Base-by-base conservation (phyloP, 257 asterid genomes). In the Cynanchum wilfordii region DNA sequence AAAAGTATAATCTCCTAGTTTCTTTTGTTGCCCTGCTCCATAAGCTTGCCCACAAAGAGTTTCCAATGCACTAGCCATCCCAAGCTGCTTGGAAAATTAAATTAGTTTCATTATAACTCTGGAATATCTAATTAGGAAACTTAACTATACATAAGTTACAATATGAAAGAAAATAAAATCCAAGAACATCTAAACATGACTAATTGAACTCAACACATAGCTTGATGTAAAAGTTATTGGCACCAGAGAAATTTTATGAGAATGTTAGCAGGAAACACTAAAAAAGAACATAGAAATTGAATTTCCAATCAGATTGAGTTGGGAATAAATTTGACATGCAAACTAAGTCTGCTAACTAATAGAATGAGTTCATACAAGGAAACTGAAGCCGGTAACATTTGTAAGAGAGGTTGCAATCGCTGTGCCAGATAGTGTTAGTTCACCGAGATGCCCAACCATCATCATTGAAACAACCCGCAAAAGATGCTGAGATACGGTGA, bases 51-150 rank as follows among this genome's bases (percentile, higher is more conserved):
- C 94, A 33, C 88, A 88, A 27, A 83, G 76, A 56, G 89, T 88
- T 71, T 86, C 91, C 75, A 88, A 74, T 17, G 89, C 91, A 79
- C 91, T 70, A 19, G 89, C 82, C 88, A 88, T 83, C 72, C 95
- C 91, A 40, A 80, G 64, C 91, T 84, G 87, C 68, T 76, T 11
- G 68, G 22, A 17, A 68, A 55, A 30, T 25, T 24, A 33, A 77
- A 24, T 60, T 59, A 63, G 70, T 42, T 22, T 4, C 16, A 63
- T 52, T n/a, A 16, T 10, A 59, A 29, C 44, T 30, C 33, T 1
- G 63, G 49, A 10, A 63, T 1, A 50, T 69, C 47, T 66, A 3
- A 19, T 42, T 27, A 13, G 45, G 12, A 40, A 57, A 58, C 25
- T 25, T 22, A 58, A 17, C 12, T 58, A 17, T 0, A 16, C 7